Evolutionary conservation across 768 basidiomycete species (phyloP).

Genomic region (Aureoboletus auriporus): DNA sequence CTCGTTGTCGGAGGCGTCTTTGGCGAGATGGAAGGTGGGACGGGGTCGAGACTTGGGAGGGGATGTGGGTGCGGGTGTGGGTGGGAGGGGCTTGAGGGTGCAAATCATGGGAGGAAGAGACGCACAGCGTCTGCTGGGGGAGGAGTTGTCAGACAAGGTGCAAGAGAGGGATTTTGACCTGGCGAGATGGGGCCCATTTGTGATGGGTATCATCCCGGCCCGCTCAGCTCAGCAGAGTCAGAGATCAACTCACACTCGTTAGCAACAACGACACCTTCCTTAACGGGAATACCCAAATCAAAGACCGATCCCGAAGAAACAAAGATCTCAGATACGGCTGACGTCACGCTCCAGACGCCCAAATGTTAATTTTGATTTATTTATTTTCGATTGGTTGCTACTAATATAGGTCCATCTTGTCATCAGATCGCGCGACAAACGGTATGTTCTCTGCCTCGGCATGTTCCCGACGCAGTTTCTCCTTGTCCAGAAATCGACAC

Average conservation of each 20-base stretch:
- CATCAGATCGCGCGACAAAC: constrained; percentile 58
- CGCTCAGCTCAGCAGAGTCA: background rate
- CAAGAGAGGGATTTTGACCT: constrained; percentile 23
- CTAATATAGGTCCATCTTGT: constrained; percentile 60
- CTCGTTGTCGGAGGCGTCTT: constrained; percentile 18
- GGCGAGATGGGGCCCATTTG: constrained; percentile 2
- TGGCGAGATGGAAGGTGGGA: constrained; percentile 14
- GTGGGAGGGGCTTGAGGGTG: constrained; percentile 8
- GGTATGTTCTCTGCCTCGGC: constrained; percentile 58
- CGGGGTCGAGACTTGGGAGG: background rate
- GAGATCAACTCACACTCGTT: constrained; percentile 1
- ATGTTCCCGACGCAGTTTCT: constrained; percentile 51
- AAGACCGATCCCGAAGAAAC: background rate
- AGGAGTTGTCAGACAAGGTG: constrained; percentile 7
- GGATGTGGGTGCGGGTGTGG: background rate
- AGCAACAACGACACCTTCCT: constrained; percentile 4
- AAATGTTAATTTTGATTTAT: background rate
- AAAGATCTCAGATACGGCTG: constrained; percentile 6
- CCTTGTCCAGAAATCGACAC: constrained; percentile 68
- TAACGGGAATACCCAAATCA: constrained; percentile 1
- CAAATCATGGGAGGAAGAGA: constrained; percentile 38
- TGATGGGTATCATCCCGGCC: too few relatives aligned
- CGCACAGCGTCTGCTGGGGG: constrained; percentile 31
- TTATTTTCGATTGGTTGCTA: constrained; percentile 21
- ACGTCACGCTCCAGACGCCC: constrained; percentile 2